Conservation (phyloP, 2,329 filamentous ascomycete genomes). For the Neopestalotiopsis sp. region DNA sequence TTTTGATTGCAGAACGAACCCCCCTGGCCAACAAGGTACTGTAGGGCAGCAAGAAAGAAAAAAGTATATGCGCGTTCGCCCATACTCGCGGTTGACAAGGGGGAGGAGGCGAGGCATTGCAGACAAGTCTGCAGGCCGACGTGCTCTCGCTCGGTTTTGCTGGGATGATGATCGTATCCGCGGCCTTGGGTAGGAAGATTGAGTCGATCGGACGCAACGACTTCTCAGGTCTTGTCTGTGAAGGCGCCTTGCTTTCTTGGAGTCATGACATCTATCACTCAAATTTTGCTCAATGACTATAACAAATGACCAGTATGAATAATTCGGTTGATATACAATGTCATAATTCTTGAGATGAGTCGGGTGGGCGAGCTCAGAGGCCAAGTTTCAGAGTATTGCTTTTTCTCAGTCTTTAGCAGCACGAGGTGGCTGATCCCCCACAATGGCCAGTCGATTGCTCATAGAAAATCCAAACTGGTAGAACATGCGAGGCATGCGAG, state of each 20-base stretch:
- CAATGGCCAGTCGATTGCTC: background rate
- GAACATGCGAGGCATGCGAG: background rate
- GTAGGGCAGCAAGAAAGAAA: no score
- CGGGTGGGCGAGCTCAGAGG: background rate
- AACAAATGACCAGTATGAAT: background rate
- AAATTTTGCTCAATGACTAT: background rate
- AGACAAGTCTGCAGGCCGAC: background rate
- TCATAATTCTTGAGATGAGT: background rate
- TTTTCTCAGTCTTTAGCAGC: background rate
- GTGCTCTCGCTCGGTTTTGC: background rate
- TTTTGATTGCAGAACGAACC: background rate
- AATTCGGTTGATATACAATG: background rate
- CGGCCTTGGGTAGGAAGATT: background rate
- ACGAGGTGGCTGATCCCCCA: background rate
- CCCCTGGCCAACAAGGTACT: background rate
- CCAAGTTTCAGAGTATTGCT: background rate
- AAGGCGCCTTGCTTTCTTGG: background rate
- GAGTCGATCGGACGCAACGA: background rate
- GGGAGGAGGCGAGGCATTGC: background rate
- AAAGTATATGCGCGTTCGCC: no score
- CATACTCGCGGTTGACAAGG: background rate
- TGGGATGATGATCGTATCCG: background rate
- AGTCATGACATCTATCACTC: background rate
- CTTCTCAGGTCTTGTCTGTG: background rate
- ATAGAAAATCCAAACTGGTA: background rate